Evolutionary conservation across 2,329 filamentous ascomycete species (phyloP), one percentile per base, ranked within the genome.

Genomic region (Venturia asperata): DNA sequence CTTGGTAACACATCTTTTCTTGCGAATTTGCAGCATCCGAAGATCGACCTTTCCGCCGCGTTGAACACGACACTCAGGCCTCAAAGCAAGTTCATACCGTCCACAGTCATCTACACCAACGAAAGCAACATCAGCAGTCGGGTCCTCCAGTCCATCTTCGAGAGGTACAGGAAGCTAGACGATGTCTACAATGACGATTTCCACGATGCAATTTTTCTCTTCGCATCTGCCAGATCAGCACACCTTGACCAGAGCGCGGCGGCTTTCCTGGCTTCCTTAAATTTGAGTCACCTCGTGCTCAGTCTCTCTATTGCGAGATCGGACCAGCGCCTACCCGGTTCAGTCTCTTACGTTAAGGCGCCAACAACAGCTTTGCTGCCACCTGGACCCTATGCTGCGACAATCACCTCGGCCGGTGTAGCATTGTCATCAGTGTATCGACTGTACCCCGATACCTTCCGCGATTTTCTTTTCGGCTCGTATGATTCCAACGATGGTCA

Each of bases 381-480:
- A 34, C 60, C 60, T 27, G 60, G 60, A 43, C 60, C 60, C 27
- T 62, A 62, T 39, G 42, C 21, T 21, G 42, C 42, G 24, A 27
- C 60, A 11, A 27, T 47, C 60, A 41, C 2, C 7, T 27, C 60
- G 2, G 15, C 37, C 17, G 60, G 19, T 15, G 9, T 47, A 9
- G 27, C 37, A 19, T 27, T 62, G n/a, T 47, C 39, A 27, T 47
- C 39, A 67, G 81, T 81, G 0, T 83, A 79, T 73, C 74, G 77
- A 61, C 70, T 83, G 0, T 83, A 81, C 68, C 77, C 78, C 19
- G 81, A 84, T 69, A 79, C 78, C 0, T 80, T 83, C 67, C 77
- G 80, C 11, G 69, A 75, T 0, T 76, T 80, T 13, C 66, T 72
- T 2, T 75, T 72, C 42, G 67, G 69, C 30, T 19, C 52, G 4